Evolutionary conservation across 2,329 filamentous ascomycete species (phyloP).

Genomic region (Fusarium sacchari): DNA sequence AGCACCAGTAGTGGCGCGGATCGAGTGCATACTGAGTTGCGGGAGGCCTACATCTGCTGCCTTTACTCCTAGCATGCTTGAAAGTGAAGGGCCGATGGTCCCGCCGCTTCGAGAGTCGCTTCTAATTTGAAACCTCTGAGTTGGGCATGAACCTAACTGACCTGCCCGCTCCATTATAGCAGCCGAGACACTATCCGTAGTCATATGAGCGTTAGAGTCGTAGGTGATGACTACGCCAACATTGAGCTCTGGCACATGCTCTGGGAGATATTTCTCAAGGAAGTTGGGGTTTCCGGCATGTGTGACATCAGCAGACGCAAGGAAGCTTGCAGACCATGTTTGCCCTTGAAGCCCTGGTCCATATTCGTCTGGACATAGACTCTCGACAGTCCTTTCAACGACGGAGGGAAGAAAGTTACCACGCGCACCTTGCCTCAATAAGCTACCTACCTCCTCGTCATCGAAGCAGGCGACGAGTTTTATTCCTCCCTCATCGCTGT

Average conservation of each 20-base stretch:
- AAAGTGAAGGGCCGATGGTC: slow-evolving; percentile 94
- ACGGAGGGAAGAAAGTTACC: slow-evolving; percentile 87
- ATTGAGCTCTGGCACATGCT: slow-evolving; percentile 89
- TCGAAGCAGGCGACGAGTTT: slow-evolving; percentile 96
- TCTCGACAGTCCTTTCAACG: slow-evolving; percentile 84
- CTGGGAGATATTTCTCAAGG: slow-evolving; percentile 80
- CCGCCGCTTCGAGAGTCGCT: slow-evolving; percentile 92
- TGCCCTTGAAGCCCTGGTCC: slow-evolving; percentile 75
- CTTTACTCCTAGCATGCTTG: slow-evolving; percentile 80
- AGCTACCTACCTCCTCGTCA: slow-evolving; percentile 94
- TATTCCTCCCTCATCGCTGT: slow-evolving; percentile 72
- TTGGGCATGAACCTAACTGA: slow-evolving; percentile 73
- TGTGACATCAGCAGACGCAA: slow-evolving; percentile 90
- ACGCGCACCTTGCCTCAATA: slow-evolving; percentile 87
- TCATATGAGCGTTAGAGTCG: slow-evolving; percentile 95
- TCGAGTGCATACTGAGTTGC: slow-evolving; percentile 93
- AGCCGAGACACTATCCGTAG: slow-evolving; percentile 87
- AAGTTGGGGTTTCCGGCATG: slow-evolving; percentile 98
- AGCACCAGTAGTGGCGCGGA: slow-evolving; percentile 86
- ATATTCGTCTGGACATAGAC: slow-evolving; percentile 62
- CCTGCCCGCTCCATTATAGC: slow-evolving; percentile 83
- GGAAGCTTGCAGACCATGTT: slow-evolving; percentile 76
- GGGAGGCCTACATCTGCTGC: slow-evolving; percentile 89
- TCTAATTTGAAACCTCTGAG: slow-evolving; percentile 93
- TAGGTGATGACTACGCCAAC: slow-evolving; percentile 82